Percentiles rank a stretch among this genome's conserved stretches.
Evolutionary conservation across 1,139 yeast species (phyloP).

Genomic region (Candida frijolesensis): DNA sequence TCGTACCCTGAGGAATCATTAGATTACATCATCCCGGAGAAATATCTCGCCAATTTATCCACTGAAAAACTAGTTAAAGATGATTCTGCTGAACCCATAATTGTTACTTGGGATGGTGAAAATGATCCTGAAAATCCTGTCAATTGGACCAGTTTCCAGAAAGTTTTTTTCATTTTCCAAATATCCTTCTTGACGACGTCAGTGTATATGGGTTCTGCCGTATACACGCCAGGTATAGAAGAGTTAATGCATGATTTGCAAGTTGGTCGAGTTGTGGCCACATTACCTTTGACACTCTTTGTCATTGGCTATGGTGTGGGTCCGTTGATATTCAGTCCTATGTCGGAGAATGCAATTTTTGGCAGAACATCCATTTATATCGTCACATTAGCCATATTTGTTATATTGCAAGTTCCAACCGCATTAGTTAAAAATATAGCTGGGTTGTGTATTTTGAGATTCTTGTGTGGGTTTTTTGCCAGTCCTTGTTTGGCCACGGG

Average conservation of each 20-base stretch:
- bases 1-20: conserved; percentile 33
- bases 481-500: conserved; percentile 39
- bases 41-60: conserved; percentile 20
- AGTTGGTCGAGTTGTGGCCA: conserved; percentile 28
- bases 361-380: conserved; percentile 53
- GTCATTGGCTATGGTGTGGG: conserved; percentile 45
- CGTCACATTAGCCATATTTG: conserved; percentile 31
- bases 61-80: neutral
- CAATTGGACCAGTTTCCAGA: conserved; percentile 52
- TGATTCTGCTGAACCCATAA: conserved; percentile 8
- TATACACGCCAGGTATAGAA: conserved; percentile 56
- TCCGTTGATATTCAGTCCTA: conserved; percentile 40
- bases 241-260: conserved; percentile 30
- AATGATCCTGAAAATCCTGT: conserved; percentile 61
- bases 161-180: conserved; percentile 39
- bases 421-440: conserved; percentile 33
- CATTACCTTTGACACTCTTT: conserved; percentile 37
- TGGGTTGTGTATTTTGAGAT: conserved; percentile 32
- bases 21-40: conserved; percentile 36
- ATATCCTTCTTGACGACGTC: conserved; percentile 50
- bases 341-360: conserved; percentile 43
- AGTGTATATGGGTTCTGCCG: conserved; percentile 64
- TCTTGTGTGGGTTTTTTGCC: conserved; percentile 36
- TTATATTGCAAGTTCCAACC: conserved; percentile 37
- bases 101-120: conserved; percentile 47